Percentiles rank a stretch among this genome's conserved stretches.
Evolutionary conservation across 306 rosid species (phyloP).

Genomic region (Sicyos baderoa): DNA sequence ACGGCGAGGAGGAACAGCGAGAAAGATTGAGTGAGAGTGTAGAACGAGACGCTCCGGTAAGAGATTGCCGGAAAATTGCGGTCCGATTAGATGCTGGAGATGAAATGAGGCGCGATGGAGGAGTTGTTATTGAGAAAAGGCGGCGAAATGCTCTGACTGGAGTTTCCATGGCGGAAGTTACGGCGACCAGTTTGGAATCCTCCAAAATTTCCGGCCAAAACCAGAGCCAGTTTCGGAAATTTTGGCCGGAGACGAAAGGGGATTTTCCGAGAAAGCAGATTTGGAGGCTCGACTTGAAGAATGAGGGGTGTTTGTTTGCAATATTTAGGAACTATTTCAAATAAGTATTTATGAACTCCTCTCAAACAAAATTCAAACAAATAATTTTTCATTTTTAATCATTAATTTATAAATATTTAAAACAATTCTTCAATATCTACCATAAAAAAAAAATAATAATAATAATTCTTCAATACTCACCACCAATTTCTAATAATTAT

Average conservation of each 20-base stretch:
- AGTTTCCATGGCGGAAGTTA: conserved; percentile 46
- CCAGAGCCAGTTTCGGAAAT: not conserved
- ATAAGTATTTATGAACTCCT: too few relatives aligned
- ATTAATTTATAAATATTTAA: too few relatives aligned
- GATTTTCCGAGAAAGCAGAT: not conserved
- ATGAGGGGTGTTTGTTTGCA: too few relatives aligned
- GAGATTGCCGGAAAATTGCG: conserved; percentile 14
- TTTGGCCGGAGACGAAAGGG: not conserved
- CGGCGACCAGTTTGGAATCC: not conserved
- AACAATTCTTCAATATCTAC: too few relatives aligned
- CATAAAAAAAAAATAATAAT: too few relatives aligned
- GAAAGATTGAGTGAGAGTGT: conserved; percentile 17
- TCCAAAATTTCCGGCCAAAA: not conserved
- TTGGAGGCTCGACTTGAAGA: not conserved
- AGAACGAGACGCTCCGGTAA: too few relatives aligned
- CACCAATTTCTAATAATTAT: too few relatives aligned
- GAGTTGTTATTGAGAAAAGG: conserved; percentile 29
- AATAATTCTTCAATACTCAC: too few relatives aligned
- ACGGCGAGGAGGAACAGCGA: conserved; percentile 29
- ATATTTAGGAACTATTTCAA: too few relatives aligned
- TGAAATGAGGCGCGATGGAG: conserved; percentile 1
- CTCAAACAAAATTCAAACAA: too few relatives aligned
- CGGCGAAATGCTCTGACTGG: conserved; percentile 29
- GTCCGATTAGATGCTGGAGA: conserved; percentile 9
- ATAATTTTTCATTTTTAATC: too few relatives aligned